Base-by-base conservation (phyloP, 1,284 basidiomycete species). In the Ceratobasidium sp. region DNA sequence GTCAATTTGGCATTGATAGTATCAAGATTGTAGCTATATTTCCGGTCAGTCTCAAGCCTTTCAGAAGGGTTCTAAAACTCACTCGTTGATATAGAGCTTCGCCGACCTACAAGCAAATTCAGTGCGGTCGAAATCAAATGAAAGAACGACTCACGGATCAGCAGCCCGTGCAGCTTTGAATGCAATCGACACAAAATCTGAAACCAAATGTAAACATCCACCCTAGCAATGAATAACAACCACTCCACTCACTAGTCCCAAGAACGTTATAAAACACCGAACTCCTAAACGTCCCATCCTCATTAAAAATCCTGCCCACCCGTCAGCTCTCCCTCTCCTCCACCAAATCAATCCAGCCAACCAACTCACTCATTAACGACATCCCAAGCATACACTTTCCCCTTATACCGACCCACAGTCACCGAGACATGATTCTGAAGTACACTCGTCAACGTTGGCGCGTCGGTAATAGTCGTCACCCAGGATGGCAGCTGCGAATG, bases 1-100 rank as follows among this genome's bases (percentile, higher is more conserved):
- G 85, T 86, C 17, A 87, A 83, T 79, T 90, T 90, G 29, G 86
- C 82, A 76, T 88, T 87, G 63, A 76, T 63, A 31, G 62, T 74
- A 24, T 76, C 75, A 22, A 76, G 62, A 48, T 76, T 76, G 56
- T 76, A 76, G 45, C 66, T 45, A 36, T 22, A 41, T 41, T 31
- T 29, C 36, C 17, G 7, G 8, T 2, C n/a, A 57, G 36, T 29
- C 22, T 45, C 14, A 44, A 22, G 19, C 27, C 6, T 17, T 27
- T 47, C 1, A 57, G 9, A 45, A 9, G 44, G 1, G 3, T 22
- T 22, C 5, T 22, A 53, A n/a, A 4, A 27, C 19, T 14, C 67
- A 36, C 48, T 67, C 76, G 71, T 76, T 77, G 75, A 77, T 77
- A 48, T 78, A 76, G 7, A 78, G 63, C 77, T 79, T 79, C 0